A percentile compares a stretch with the other conserved stretches of the same genome.
These are phyloP conservation scores for Paramecium sonneborni DNA, from an alignment of 73 alveolate species.

Conservation along the genomic window DNA sequence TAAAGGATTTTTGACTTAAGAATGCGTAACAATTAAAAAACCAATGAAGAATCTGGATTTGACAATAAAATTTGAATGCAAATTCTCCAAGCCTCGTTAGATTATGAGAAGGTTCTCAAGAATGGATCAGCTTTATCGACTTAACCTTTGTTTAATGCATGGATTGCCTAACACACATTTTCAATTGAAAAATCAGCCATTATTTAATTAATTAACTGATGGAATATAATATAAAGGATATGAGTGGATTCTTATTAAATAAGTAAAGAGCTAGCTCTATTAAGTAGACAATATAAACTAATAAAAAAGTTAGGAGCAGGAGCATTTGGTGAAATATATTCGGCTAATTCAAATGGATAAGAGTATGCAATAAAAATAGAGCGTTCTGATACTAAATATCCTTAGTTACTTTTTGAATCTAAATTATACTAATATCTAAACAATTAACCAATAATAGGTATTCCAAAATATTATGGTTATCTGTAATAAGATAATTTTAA, in stretches of 20 bases:
- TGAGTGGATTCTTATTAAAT: not conserved
- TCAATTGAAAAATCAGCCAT: constrained; percentile 48
- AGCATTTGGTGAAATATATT: constrained; percentile 87
- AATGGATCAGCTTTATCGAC: not conserved
- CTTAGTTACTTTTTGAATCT: constrained; percentile 92
- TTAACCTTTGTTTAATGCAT: constrained; percentile 4
- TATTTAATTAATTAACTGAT: constrained; percentile 26
- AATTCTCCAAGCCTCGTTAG: not conserved
- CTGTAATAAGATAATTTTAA: constrained; percentile 82
- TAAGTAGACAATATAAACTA: not conserved
- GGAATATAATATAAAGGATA: not conserved
- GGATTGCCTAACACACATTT: constrained; percentile 32
- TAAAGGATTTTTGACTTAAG: not conserved
- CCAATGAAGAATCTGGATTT: not conserved
- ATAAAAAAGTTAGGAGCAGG: constrained; percentile 85
- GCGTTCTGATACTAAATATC: constrained; percentile 82
- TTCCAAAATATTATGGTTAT: constrained; percentile 80
- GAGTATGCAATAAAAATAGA: constrained; percentile 90
- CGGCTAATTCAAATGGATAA: constrained; percentile 78
- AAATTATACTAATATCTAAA: constrained; percentile 78
- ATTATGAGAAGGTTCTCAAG: not conserved
- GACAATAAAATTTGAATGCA: not conserved
- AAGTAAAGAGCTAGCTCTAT: not conserved
- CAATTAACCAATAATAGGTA: constrained; percentile 69
- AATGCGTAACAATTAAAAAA: not conserved